A percentile compares a stretch with the other conserved stretches of the same genome.
phyloP scores from a whole-genome alignment of 2,329 filamentous ascomycete species.

The Emericellopsis atlantica region DNA sequence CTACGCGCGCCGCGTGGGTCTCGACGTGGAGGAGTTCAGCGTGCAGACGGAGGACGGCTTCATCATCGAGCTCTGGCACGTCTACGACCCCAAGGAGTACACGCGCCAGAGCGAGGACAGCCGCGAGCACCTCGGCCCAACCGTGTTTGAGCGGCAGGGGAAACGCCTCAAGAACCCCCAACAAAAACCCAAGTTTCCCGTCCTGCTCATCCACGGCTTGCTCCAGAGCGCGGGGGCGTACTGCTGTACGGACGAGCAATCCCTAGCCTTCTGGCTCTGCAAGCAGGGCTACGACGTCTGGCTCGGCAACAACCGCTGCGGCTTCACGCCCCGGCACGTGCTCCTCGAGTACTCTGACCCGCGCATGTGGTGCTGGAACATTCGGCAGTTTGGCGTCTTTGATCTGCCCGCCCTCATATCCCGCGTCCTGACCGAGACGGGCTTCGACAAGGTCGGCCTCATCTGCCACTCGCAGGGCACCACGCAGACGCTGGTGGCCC shows the following conservation, averaged over 20 bases:
- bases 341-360: constrained; percentile 63
- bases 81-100: constrained; percentile 74
- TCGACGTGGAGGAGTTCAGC: constrained; percentile 71
- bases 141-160: constrained; percentile 39
- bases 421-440: constrained; percentile 69
- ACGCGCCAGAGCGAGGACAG: constrained; percentile 36
- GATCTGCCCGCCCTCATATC: constrained; percentile 74
- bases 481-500: constrained; percentile 73
- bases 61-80: constrained; percentile 77
- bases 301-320: constrained; percentile 89
- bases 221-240: constrained; percentile 82
- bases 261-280: constrained; percentile 81
- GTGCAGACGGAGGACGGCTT: constrained; percentile 94
- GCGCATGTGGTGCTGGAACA: constrained; percentile 95
- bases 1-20: constrained; percentile 76
- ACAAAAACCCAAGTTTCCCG: constrained; percentile 57
- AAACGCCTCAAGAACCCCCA: constrained; percentile 27
- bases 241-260: constrained; percentile 81
- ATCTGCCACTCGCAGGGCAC: constrained; percentile 87
- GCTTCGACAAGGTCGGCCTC: constrained; percentile 70
- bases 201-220: constrained; percentile 78
- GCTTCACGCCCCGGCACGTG: constrained; percentile 66
- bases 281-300: constrained; percentile 92
- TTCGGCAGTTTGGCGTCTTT: constrained; percentile 83
- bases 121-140: constrained; percentile 38